Evolutionary conservation across 2,329 filamentous ascomycete genomes (phyloP), one percentile per base, ranked within the genome.

Genomic region (Seiridium unicorne): DNA sequence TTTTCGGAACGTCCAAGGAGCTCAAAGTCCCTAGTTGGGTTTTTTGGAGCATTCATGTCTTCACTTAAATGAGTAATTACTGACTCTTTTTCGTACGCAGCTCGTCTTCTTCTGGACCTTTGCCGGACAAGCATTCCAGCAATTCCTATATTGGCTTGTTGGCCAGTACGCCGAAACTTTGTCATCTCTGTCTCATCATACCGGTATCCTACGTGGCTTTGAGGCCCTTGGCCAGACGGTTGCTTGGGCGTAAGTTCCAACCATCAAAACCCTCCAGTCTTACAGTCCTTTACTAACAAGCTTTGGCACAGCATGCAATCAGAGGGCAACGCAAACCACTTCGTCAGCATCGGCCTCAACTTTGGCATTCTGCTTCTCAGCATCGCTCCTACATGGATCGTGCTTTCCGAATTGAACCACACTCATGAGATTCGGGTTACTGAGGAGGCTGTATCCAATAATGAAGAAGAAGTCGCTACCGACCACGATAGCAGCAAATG

Each of bases 141-240:
- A 72, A 61, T 72, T 71, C 61, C 60, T 72, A 13, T 72, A 72
- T 61, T 72, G 69, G 69, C 67, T 72, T 4, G 67, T 72, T 5
- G 70, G 70, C 3, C 70, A 72, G 64, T 72, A 72, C 47, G 67
- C 69, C 4, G 71, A 69, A 6, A 67, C 70, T 49, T 44, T 72
- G 36, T 71, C 69, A 36, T 70, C 69, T 11, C 62, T 72, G 44
- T 71, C 68, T 36, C 66, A 69, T 51, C 69, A 72, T 59, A 71
- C 69, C 13, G 70, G 70, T 48, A 71, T 72, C 42, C 54, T 72
- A 35, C 59, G 70, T 26, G 70, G 70, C 6, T 66, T 72, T 8
- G 70, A 72, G 62, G 70, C 70, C 10, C 64, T 72, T 2, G 70
- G 70, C 11, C 70, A 72, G 62, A 72, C 70, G 2, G 69, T 72